These are phyloP conservation scores for Lentinula raphanica DNA, from an alignment of 768 basidiomycete genomes.

Conservation along the genomic window DNA sequence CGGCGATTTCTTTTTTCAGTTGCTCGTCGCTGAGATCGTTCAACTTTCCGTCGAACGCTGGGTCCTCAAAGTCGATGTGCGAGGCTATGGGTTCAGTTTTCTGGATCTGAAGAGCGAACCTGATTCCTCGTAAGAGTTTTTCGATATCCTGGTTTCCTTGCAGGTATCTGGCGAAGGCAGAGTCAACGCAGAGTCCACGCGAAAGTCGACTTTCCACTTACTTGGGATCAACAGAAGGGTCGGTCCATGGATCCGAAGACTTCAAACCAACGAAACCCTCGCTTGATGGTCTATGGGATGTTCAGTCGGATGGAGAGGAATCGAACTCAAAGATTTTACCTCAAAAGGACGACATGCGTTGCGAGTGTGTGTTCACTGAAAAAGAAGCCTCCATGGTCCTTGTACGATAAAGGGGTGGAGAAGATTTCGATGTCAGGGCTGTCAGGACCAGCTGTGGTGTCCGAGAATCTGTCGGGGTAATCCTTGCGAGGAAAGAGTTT, in stretches of 20 bases:
- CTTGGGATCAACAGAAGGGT: conserved; percentile 35
- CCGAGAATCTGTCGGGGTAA: conserved; percentile 17
- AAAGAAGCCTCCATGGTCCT: conserved; percentile 30
- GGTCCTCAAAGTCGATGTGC: conserved; percentile 26
- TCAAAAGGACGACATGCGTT: conserved; percentile 32
- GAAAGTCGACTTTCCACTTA: conserved; percentile 11
- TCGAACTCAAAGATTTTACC: conserved; percentile 17
- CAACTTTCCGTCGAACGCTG: conserved; percentile 31
- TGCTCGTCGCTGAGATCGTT: conserved; percentile 32
- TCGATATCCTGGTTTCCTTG: conserved; percentile 31
- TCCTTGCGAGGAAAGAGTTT: conserved; percentile 35
- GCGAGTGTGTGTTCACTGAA: conserved; percentile 35
- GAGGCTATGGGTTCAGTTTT: conserved; percentile 29
- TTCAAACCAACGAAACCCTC: conserved; percentile 31
- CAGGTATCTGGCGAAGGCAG: conserved; percentile 27
- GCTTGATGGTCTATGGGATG: conserved; percentile 29
- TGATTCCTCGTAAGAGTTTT: conserved; percentile 33
- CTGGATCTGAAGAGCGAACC: conserved; percentile 28
- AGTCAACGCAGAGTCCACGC: neutral
- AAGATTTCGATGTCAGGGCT: conserved; percentile 41
- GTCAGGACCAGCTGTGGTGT: conserved; percentile 33
- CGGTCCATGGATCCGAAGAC: conserved; percentile 31
- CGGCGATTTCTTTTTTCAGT: conserved; percentile 31
- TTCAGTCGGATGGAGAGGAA: neutral
- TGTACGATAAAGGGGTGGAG: conserved; percentile 34